A percentile compares a stretch with the other conserved stretches of the same genome.
Conservation (phyloP, 495 filamentous ascomycete genomes). For the Jackrogersella minutella region DNA sequence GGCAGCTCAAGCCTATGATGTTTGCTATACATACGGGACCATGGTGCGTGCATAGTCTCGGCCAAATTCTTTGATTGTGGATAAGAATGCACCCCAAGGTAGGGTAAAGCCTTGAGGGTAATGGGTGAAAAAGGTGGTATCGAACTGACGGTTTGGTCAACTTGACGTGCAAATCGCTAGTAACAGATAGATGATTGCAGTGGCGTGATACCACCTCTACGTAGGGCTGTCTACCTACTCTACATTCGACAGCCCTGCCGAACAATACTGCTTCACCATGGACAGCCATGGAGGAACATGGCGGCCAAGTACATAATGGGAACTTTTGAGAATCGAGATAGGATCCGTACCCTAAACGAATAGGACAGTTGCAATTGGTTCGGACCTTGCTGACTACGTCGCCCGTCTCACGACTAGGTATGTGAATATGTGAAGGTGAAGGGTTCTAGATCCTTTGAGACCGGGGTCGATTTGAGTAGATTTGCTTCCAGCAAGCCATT, state of each 20-base stretch:
- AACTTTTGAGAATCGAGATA: slow-evolving; percentile 26
- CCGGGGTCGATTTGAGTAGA: slow-evolving; percentile 19
- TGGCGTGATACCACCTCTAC: slow-evolving; percentile 14
- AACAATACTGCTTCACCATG: slow-evolving; percentile 15
- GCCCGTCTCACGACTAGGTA: slow-evolving; percentile 23
- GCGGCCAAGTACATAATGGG: slow-evolving; percentile 8
- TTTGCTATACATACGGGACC: slow-evolving; percentile 4
- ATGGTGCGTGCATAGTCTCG: slow-evolving; percentile 18
- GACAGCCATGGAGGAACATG: slow-evolving; percentile 12
- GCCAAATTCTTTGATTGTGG: slow-evolving; percentile 22
- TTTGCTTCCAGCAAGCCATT: no score
- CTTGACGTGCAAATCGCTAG: slow-evolving; percentile 5
- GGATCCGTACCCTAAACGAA: slow-evolving; percentile 27
- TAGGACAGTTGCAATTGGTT: slow-evolving; percentile 16
- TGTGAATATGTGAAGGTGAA: slow-evolving; percentile 13
- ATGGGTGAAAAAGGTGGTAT: slow-evolving; percentile 19
- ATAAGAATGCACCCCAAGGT: slow-evolving; percentile 13
- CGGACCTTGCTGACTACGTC: slow-evolving; percentile 24
- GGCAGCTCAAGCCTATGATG: slow-evolving; percentile 6
- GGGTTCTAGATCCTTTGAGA: slow-evolving; percentile 41
- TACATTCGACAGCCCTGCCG: slow-evolving; percentile 10
- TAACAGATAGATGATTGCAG: slow-evolving; percentile 7
- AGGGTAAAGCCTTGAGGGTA: slow-evolving; percentile 17
- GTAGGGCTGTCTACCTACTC: slow-evolving; percentile 18
- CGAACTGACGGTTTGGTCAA: not conserved